Evolutionary conservation across 2,329 filamentous ascomycete species (phyloP).

Genomic region (Acephala macrosclerotiorum): DNA sequence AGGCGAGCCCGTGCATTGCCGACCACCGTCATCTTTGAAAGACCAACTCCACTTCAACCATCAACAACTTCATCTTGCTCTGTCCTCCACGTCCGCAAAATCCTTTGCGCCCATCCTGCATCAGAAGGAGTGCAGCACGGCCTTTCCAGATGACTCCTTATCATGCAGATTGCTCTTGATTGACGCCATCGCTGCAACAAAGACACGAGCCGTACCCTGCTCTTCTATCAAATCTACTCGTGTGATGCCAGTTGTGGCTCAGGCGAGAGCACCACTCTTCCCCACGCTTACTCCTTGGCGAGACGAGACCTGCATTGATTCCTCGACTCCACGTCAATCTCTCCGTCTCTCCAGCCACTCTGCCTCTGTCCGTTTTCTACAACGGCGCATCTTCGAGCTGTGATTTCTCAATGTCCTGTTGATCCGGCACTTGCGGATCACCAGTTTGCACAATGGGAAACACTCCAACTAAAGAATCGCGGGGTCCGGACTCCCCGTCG

Average conservation of each 20-base stretch:
- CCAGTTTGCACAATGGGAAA: slow-evolving; percentile 43
- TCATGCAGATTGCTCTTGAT: slow-evolving; percentile 35
- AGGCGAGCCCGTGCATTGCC: slow-evolving; percentile 5
- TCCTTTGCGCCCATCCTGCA: not conserved
- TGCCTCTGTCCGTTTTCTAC: slow-evolving; percentile 17
- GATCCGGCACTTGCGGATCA: slow-evolving; percentile 37
- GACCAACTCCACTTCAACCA: not conserved
- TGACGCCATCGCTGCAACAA: slow-evolving; percentile 14
- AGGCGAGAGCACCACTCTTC: slow-evolving; percentile 24
- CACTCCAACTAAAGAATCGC: slow-evolving; percentile 40
- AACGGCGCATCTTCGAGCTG: slow-evolving; percentile 8
- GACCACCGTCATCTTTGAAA: slow-evolving; percentile 2
- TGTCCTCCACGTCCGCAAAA: not conserved
- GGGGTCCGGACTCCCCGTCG: slow-evolving; percentile 38
- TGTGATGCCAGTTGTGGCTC: slow-evolving; percentile 21
- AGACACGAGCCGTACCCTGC: slow-evolving; percentile 14
- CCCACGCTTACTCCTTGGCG: slow-evolving; percentile 37
- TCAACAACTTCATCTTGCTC: slow-evolving; percentile 9
- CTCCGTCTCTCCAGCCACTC: slow-evolving; percentile 8
- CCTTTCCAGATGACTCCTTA: slow-evolving; percentile 34
- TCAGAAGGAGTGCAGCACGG: slow-evolving; percentile 15
- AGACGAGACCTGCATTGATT: slow-evolving; percentile 35
- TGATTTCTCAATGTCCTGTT: slow-evolving; percentile 37
- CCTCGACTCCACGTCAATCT: slow-evolving; percentile 33
- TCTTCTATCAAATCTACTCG: slow-evolving; percentile 6